Base-by-base conservation (phyloP, 352 stramenopile species). In the Phytopythium aichiense region DNA sequence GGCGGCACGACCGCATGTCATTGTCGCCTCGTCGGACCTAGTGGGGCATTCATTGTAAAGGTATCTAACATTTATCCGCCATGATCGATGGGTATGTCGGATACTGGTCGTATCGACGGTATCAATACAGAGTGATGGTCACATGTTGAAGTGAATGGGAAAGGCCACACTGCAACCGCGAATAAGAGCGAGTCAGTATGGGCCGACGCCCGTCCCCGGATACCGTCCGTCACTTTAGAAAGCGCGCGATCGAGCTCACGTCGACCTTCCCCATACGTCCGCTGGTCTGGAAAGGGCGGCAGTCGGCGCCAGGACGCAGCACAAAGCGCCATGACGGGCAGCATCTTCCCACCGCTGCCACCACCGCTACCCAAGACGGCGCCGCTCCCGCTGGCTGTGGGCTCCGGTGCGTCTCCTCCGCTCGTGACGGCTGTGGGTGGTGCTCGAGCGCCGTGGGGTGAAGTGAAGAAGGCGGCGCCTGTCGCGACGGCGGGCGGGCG, bases 111-210 rank as follows among this genome's bases (percentile, higher is more conserved):
- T 31, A 31, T 31, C 28, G 28, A 31, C 28, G 3, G 28, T 1
- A 31, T 25, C 5, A 25, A 7, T 1, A 11, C 22, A 45, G 52
- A 58, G 52, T 58, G 52, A 33, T 42, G 52, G 33, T 48, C 52
- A 58, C 52, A 58, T 20, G 52, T 58, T 58, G 52, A 58, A 58
- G 52, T 58, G 31, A 0, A 2, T 20, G 52, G 48, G 52, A 58
- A 40, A 48, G 33, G 52, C 51, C n/a, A 2, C 11, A 8, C 1
- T 37, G 51, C 51, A 57, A 57, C 51, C 33, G 22, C 45, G 22
- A 4, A n/a, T 25, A 49, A 49, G 20, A 49, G 12, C 18, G 42
- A 8, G n/a, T 49, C 42, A 23, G 5, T 25, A 49, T 49, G 16
- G 7, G 35, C 35, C 33, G 33, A 38, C 9, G 5, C 5, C 18